These are phyloP conservation scores for Aphanocladium album DNA, from an alignment of 2,329 filamentous ascomycete species.

Conservation along the genomic window DNA sequence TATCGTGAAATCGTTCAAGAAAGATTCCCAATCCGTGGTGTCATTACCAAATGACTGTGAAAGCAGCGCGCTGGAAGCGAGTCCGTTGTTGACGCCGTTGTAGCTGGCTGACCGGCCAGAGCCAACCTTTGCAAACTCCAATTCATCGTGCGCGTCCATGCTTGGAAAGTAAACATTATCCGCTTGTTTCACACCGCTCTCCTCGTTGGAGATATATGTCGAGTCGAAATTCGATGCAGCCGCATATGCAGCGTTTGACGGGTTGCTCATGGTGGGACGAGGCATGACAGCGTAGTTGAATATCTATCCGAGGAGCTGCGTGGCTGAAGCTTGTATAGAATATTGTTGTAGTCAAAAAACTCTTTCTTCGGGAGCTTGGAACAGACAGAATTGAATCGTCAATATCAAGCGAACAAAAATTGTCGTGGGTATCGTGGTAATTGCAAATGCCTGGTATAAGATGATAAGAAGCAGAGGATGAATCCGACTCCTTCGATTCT, in stretches of 20 bases:
- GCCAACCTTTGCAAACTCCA: background rate
- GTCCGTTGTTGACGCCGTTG: background rate
- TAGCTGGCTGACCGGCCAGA: background rate
- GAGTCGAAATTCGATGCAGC: too few relatives aligned
- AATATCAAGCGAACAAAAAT: background rate
- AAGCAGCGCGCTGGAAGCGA: background rate
- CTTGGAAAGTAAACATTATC: background rate
- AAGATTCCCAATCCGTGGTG: background rate
- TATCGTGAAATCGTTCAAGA: background rate
- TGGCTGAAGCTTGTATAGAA: background rate
- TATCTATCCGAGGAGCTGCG: background rate
- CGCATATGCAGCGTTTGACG: too few relatives aligned
- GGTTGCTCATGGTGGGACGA: background rate
- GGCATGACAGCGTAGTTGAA: background rate
- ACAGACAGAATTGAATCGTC: background rate
- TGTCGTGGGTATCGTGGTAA: background rate
- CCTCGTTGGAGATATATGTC: too few relatives aligned
- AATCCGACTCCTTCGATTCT: background rate
- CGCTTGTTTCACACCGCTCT: background rate
- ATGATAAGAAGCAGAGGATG: background rate
- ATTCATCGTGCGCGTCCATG: background rate
- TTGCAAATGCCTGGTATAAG: background rate
- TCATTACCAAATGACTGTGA: background rate
- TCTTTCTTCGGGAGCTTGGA: too few relatives aligned
- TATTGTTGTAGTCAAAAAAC: too few relatives aligned